phyloP scores from a whole-genome alignment of 768 basidiomycete species.

The Russula compacta region DNA sequence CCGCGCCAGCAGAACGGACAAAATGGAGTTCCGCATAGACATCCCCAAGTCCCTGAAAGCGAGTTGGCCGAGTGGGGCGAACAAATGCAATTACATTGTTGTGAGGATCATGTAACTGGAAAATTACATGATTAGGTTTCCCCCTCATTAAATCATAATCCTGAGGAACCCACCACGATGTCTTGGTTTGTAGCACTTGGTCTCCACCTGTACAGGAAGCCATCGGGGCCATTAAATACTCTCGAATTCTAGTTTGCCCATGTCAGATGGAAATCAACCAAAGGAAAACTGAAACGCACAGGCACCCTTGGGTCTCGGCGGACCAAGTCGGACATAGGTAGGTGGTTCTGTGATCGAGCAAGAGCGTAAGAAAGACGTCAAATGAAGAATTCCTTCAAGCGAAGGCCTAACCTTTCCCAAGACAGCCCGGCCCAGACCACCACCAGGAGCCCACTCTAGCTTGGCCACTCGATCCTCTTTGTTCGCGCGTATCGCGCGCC shows the following conservation, averaged over 20 bases:
- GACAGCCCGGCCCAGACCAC: constrained; percentile 74
- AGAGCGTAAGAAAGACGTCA: constrained; percentile 13
- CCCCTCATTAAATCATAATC: constrained; percentile 1
- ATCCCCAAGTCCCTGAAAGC: constrained; percentile 74
- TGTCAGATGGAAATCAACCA: constrained; percentile 11
- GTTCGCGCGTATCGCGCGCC: constrained; percentile 72
- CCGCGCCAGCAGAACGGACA: constrained; percentile 66
- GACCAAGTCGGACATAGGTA: constrained; percentile 79
- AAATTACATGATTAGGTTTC: neutral
- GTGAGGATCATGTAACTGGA: constrained; percentile 62
- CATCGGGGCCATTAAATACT: constrained; percentile 76
- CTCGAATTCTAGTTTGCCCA: constrained; percentile 29
- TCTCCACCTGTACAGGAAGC: constrained; percentile 71
- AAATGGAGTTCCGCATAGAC: constrained; percentile 83
- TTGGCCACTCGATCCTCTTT: constrained; percentile 84
- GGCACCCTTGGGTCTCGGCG: constrained; percentile 53
- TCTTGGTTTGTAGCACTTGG: constrained; percentile 43
- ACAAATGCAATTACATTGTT: constrained; percentile 70
- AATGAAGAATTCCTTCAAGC: constrained; percentile 23
- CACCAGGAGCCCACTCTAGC: constrained; percentile 79
- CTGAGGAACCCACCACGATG: constrained; percentile 37
- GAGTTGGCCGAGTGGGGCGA: constrained; percentile 65
- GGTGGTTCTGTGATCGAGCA: constrained; percentile 44
- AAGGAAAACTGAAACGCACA: constrained; percentile 34
- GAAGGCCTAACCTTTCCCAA: constrained; percentile 62